phyloP scores from a whole-genome alignment of 2,329 filamentous ascomycete genomes.

The Lachnellula arida region DNA sequence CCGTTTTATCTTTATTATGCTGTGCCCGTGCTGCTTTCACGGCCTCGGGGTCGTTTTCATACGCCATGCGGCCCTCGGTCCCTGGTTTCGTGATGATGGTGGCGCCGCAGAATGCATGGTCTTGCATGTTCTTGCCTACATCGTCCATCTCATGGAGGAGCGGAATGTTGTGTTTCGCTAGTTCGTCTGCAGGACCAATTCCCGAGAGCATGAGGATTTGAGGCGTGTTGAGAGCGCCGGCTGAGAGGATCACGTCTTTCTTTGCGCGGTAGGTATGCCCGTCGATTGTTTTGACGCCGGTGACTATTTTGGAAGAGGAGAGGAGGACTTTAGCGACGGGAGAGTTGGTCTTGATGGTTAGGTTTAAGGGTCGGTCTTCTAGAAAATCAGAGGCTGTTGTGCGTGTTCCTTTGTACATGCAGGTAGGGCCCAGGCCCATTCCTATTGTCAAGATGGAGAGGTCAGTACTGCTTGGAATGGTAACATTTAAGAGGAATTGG shows the following conservation, averaged over 20 bases:
- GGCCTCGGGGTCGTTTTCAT: constrained; percentile 39
- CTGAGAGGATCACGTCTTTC: constrained; percentile 44
- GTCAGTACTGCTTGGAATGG: background rate
- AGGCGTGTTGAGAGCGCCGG: constrained; percentile 43
- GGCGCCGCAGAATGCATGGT: constrained; percentile 27
- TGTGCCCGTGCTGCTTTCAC: constrained; percentile 44
- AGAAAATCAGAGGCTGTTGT: constrained; percentile 50
- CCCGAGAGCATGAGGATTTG: constrained; percentile 45
- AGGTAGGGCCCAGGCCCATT: constrained; percentile 46
- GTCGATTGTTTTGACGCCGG: constrained; percentile 41
- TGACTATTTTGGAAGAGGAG: constrained; percentile 40
- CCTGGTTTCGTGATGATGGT: constrained; percentile 38
- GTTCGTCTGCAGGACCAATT: constrained; percentile 38
- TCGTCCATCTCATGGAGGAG: constrained; percentile 55
- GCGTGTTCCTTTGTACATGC: constrained; percentile 43
- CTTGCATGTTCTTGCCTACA: constrained; percentile 59
- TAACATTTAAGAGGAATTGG: background rate
- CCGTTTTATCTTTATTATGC: constrained; percentile 41
- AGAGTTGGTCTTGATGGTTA: constrained; percentile 46
- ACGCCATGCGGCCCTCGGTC: constrained; percentile 40
- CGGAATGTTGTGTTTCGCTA: constrained; percentile 42
- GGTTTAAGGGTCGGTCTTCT: constrained; percentile 40
- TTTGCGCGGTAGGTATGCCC: constrained; percentile 32
- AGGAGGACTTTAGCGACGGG: constrained; percentile 45
- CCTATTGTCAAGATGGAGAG: constrained; percentile 31